Evolutionary conservation across 1,284 basidiomycete species (phyloP).

Genomic region (Sparassis latifolia): DNA sequence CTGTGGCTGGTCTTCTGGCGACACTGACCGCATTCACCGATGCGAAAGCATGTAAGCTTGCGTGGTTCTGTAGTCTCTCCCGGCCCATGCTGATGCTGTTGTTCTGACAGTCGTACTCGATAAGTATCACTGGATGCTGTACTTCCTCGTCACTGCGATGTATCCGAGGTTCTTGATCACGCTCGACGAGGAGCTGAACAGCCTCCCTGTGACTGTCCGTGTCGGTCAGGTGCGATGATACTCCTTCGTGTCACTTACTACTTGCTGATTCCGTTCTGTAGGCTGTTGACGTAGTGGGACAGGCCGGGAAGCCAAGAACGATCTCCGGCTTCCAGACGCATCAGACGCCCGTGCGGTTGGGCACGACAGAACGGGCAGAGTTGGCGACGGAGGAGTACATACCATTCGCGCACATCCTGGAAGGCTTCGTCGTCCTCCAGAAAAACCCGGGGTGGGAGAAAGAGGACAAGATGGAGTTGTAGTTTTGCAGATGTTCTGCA

Average conservation of each 20-base stretch:
- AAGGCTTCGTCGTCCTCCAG: constrained; percentile 84
- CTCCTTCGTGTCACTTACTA: too few species aligned
- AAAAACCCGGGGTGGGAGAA: constrained; percentile 84
- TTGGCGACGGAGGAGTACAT: constrained; percentile 96
- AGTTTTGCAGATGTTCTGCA: constrained; percentile 15
- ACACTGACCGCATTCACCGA: constrained; percentile 92
- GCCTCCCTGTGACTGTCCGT: constrained; percentile 84
- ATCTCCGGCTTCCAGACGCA: constrained; percentile 97
- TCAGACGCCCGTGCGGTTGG: constrained; percentile 90
- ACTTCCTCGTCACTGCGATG: constrained; percentile 93
- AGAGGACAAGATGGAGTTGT: constrained; percentile 77
- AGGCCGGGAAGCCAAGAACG: constrained; percentile 87
- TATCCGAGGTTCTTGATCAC: constrained; percentile 98
- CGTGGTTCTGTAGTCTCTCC: background rate
- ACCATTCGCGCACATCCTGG: constrained; percentile 82
- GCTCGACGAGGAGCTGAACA: constrained; percentile 86
- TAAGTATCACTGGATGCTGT: constrained; percentile 98
- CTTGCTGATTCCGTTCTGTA: constrained; percentile 19
- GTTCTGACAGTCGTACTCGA: constrained; percentile 73
- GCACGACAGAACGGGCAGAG: constrained; percentile 91
- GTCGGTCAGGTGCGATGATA: constrained; percentile 73
- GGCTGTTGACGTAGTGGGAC: constrained; percentile 87
- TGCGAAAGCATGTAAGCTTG: constrained; percentile 78
- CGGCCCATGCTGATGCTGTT: background rate
- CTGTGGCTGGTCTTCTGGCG: constrained; percentile 87